Percentiles rank a stretch among this genome's conserved stretches.
Evolutionary conservation across 2,329 filamentous ascomycete genomes (phyloP).

Genomic region (Fusarium brachygibbosum): DNA sequence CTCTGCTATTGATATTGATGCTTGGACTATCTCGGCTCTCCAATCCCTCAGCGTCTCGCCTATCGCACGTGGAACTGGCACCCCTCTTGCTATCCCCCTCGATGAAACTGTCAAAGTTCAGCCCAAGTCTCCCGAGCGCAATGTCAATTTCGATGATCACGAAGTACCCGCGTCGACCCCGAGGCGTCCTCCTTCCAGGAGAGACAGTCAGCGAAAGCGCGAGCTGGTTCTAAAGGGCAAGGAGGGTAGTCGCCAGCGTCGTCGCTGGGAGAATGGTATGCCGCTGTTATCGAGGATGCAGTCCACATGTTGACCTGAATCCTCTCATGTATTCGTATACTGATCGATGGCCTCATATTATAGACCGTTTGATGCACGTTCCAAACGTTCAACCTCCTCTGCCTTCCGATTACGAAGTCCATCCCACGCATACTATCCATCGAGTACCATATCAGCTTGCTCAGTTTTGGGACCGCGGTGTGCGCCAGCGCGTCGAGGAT

Average conservation of each 20-base stretch:
- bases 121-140: slow-evolving; percentile 28
- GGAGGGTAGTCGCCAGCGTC: slow-evolving; percentile 86
- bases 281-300: slow-evolving; percentile 10
- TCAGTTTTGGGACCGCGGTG: slow-evolving; percentile 79
- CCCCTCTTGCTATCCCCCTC: slow-evolving; percentile 80
- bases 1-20: slow-evolving; percentile 69
- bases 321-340: slow-evolving; percentile 8
- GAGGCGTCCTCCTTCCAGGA: slow-evolving; percentile 61
- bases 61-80: slow-evolving; percentile 70
- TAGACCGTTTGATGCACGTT: slow-evolving; percentile 88
- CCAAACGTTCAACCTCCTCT: slow-evolving; percentile 87
- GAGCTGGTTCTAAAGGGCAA: slow-evolving; percentile 89
- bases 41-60: slow-evolving; percentile 68
- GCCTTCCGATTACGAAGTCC: slow-evolving; percentile 84
- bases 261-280: slow-evolving; percentile 95
- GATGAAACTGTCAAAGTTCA: slow-evolving; percentile 63
- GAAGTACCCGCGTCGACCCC: slow-evolving; percentile 52
- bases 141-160: slow-evolving; percentile 39
- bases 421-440: slow-evolving; percentile 83
- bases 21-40: slow-evolving; percentile 74
- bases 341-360: slow-evolving; percentile 30
- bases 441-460: slow-evolving; percentile 91
- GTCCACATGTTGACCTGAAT: neutral
- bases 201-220: slow-evolving; percentile 71
- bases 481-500: slow-evolving; percentile 65